phyloP scores from a whole-genome alignment of 768 basidiomycete species.

The Naganishia onofrii region DNA sequence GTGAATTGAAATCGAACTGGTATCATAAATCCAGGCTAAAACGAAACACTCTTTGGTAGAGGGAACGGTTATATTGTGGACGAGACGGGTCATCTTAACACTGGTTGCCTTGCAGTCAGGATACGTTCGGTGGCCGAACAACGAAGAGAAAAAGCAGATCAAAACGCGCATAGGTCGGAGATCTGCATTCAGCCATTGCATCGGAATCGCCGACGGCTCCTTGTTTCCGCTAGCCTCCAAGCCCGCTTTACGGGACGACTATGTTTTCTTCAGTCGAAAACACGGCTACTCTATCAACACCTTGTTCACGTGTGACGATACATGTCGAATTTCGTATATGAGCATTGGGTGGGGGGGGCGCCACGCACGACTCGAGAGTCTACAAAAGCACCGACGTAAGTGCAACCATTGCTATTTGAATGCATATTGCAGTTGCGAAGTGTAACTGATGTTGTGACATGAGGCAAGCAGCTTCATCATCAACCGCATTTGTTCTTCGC shows the following conservation, averaged over 20 bases:
- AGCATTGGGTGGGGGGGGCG: neutral
- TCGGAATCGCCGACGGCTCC: neutral
- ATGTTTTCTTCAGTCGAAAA: conserved; percentile 4
- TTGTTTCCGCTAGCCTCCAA: neutral
- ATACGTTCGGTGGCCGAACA: neutral
- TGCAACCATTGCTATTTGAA: too few relatives aligned
- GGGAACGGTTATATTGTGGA: neutral
- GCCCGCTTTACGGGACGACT: neutral
- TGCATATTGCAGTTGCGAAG: too few relatives aligned
- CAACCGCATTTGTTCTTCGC: neutral
- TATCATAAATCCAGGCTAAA: too few relatives aligned
- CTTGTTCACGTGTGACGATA: neutral
- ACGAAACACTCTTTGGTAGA: neutral
- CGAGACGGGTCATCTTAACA: neutral
- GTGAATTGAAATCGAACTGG: neutral
- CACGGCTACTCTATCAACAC: neutral
- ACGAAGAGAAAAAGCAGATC: neutral
- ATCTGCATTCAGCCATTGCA: neutral
- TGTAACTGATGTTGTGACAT: too few relatives aligned
- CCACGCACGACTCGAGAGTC: neutral
- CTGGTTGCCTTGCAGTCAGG: neutral
- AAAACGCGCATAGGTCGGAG: neutral
- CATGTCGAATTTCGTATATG: neutral
- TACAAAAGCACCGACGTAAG: conserved; percentile 4
- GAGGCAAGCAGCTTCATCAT: neutral